Base-by-base conservation (phyloP, 805 yeast species). In the Brettanomyces sp. region DNA sequence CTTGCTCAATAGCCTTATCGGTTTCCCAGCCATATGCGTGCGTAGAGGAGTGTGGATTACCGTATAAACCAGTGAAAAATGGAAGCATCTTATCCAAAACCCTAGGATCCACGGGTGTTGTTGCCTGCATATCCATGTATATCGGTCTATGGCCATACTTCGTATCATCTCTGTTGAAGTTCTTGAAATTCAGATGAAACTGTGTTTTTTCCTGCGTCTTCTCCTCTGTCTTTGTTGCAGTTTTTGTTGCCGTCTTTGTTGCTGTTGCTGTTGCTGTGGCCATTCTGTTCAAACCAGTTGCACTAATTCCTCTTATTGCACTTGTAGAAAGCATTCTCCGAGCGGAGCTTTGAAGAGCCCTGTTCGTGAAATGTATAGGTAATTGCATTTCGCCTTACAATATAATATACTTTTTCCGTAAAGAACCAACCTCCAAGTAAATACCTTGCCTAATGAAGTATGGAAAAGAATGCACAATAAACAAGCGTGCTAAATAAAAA, bases 11-110 rank as follows among this genome's bases (percentile, higher is more conserved):
- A 48, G 83, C 96, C 52, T 76, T 77, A 48, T 91, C 96, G 3
- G 99, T 86, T 68, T 93, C 99, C 99, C 99, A 93, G 34, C 99
- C 99, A 63, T 91, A 93, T 5, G 95, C 77, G 62, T 93, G 99
- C 2, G 99, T 93, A 48, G 93, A 80, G 5, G 96, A 88, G 67
- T 93, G 99, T 22, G 99, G 99, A 64, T 93, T 93, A 51, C 99
- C 99, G 62, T 88, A 93, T 47, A 87, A 72, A 4, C 98, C 98
- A 2, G 98, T 91, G 64, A 78, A 85, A 60, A 82, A 88, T 56
- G 77, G 79, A 55, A 87, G 63, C 95, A 87, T 88, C 54, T 80
- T 82, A 61, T 87, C 96, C 54, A 93, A 67, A 8, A 93, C 99
- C 46, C 99, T 74, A 32, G 99, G 99, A 62, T 93, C 99, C 1